Evolutionary conservation across 2,329 filamentous ascomycete genomes (phyloP).

Genomic region (Botryosphaeria dothidea): DNA sequence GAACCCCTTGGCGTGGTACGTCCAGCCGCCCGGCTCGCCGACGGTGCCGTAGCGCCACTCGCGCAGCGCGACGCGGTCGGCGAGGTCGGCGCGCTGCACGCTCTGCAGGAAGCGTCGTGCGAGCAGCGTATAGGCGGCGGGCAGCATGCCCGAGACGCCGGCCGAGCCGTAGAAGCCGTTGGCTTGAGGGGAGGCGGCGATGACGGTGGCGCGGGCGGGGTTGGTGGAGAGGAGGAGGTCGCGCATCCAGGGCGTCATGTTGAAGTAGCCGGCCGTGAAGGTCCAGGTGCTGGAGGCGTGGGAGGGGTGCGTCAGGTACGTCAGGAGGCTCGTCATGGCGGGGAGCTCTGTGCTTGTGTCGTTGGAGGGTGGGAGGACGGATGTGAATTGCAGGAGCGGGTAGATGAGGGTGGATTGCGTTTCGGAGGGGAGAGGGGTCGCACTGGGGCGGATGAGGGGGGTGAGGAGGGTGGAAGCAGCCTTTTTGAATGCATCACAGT

Average conservation of each 20-base stretch:
- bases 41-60: constrained; percentile 88
- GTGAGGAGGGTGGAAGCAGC: constrained; percentile 67
- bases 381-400: constrained; percentile 83
- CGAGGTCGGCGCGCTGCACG: constrained; percentile 54
- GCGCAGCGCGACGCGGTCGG: constrained; percentile 67
- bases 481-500: constrained; percentile 68
- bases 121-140: constrained; percentile 88
- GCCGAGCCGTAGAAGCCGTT: constrained; percentile 93
- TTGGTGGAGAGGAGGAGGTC: constrained; percentile 75
- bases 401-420: constrained; percentile 74
- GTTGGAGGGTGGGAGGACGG: constrained; percentile 64
- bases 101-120: constrained; percentile 76
- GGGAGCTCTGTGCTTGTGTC: constrained; percentile 88
- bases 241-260: constrained; percentile 84
- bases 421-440: constrained; percentile 29
- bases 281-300: constrained; percentile 80
- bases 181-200: constrained; percentile 89
- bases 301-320: constrained; percentile 64
- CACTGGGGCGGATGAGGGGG: constrained; percentile 62
- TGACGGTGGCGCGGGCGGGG: constrained; percentile 72
- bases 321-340: constrained; percentile 73
- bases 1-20: constrained; percentile 94
- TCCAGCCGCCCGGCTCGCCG: constrained; percentile 83
- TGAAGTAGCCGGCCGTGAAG: constrained; percentile 98
- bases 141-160: constrained; percentile 86